phyloP scores from a whole-genome alignment of 1,139 yeast species.

The Kodamaea sp. region DNA sequence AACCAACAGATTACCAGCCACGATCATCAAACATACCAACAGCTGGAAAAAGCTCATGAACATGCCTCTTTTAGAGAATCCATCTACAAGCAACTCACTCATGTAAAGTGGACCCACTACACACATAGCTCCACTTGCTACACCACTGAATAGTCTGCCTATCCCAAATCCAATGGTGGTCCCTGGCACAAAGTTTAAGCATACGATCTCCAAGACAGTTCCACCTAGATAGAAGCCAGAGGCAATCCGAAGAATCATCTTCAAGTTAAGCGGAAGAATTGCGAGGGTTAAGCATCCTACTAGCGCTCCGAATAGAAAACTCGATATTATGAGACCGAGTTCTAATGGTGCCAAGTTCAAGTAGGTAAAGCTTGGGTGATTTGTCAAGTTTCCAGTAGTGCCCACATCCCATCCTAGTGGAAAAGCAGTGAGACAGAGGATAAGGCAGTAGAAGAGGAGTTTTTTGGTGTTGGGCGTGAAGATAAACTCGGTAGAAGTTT shows the following conservation, averaged over 20 bases:
- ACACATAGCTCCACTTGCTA: constrained; percentile 27
- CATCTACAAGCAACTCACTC: constrained; percentile 20
- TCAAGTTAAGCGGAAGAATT: constrained; percentile 10
- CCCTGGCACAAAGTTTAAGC: constrained; percentile 1
- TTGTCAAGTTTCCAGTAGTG: constrained; percentile 27
- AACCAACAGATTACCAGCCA: constrained; percentile 21
- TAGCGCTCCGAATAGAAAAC: constrained; percentile 32
- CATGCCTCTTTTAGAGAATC: constrained; percentile 15
- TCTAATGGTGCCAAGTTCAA: constrained; percentile 4
- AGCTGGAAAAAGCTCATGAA: constrained; percentile 28
- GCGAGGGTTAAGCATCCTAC: constrained; percentile 26
- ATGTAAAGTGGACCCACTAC: constrained; percentile 31
- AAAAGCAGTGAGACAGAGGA: constrained; percentile 20
- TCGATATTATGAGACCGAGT: constrained; percentile 26
- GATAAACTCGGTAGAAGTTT: too few relatives aligned
- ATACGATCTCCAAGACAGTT: constrained; percentile 16
- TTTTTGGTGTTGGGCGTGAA: background rate
- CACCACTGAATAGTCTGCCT: constrained; percentile 29
- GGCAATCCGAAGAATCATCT: constrained; percentile 10
- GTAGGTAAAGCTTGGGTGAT: constrained; percentile 11
- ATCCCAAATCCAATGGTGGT: constrained; percentile 15
- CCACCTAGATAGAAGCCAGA: constrained; percentile 18
- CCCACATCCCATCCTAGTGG: constrained; percentile 41
- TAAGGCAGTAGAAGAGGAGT: constrained; percentile 1
- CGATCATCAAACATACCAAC: constrained; percentile 23